Evolutionary conservation across 306 rosid genomes (phyloP).

Genomic region (Vigna reflexopilosa): DNA sequence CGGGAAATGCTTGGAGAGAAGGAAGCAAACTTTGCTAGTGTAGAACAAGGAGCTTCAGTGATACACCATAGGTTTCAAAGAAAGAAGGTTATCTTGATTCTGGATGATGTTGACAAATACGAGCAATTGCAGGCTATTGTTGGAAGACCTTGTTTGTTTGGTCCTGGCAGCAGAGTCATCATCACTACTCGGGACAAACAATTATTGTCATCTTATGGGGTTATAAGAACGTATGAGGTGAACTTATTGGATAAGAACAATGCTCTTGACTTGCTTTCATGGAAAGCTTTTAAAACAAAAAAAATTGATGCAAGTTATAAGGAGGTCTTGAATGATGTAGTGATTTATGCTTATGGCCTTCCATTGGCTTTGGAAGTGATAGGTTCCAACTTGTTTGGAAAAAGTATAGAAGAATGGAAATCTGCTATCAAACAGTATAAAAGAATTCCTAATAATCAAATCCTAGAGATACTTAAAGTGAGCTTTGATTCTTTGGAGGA

Average conservation of each 20-base stretch:
- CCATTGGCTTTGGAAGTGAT: no score
- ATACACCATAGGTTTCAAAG: not conserved
- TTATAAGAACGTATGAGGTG: not conserved
- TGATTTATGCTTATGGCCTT: not conserved
- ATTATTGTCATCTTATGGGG: not conserved
- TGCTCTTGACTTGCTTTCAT: not conserved
- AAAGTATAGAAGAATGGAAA: no score
- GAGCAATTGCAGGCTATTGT: not conserved
- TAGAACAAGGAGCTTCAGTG: not conserved
- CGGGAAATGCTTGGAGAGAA: not conserved
- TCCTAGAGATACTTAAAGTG: no score
- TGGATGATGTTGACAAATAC: not conserved
- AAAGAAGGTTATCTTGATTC: not conserved
- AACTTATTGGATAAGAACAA: not conserved
- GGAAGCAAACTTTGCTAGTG: not conserved
- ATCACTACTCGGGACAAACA: not conserved
- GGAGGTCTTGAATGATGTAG: not conserved
- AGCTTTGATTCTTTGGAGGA: no score
- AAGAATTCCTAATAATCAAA: no score
- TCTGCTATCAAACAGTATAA: no score
- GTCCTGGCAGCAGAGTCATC: not conserved
- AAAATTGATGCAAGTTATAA: not conserved
- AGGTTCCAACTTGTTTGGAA: no score
- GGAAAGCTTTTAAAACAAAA: not conserved
- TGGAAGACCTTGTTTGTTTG: not conserved